Base-by-base conservation (phyloP, 1,139 yeast species). In the Meyerozyma guilliermondii region DNA sequence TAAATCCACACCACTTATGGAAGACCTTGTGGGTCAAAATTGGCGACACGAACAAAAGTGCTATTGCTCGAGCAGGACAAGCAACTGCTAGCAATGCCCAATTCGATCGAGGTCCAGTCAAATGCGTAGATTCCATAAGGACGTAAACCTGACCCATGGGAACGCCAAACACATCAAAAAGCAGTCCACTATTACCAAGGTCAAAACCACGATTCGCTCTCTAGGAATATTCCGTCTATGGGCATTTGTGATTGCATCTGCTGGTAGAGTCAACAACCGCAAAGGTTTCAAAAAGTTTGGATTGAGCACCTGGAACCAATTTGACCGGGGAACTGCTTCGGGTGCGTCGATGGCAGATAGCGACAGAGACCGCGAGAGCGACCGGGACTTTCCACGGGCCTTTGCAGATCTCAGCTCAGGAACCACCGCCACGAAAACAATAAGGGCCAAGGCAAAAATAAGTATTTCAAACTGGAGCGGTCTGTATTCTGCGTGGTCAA, bases 121-220 rank as follows among this genome's bases (percentile, higher is more conserved):
- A 80, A 86, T 35, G 55, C 58, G 54, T 71, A 80, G 26, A 83
- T 77, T 0, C 83, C 77, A 53, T 78, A 86, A 87, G 63, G 1
- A 83, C 59, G 14, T 76, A 49, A 1, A 82, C 62, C 18, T 77
- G 75, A 8, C 74, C 73, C 23, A 72, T 47, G 1, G 78, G 44
- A 7, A 63, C 3, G 69, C 63, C 22, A 71, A 48, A 6, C 71
- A 57, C 23, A 67, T 54, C 35, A 74, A 44, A 11, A 77, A 41
- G 6, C 79, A 62, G 46, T 82, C 86, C 39, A 76, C 60, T 1
- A 60, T 26, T 0, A 83, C 64, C 26, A 87, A 58, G 1, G 74
- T 47, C 0, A 78, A 14, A 1, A 80, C 76, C 26, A 66, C 61
- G n/a, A 53, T 43, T 39, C 71, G 53, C 41, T 60, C 55, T 35